Evolutionary conservation across 306 rosid species (phyloP).

Genomic region (Inga leiocalycina): DNA sequence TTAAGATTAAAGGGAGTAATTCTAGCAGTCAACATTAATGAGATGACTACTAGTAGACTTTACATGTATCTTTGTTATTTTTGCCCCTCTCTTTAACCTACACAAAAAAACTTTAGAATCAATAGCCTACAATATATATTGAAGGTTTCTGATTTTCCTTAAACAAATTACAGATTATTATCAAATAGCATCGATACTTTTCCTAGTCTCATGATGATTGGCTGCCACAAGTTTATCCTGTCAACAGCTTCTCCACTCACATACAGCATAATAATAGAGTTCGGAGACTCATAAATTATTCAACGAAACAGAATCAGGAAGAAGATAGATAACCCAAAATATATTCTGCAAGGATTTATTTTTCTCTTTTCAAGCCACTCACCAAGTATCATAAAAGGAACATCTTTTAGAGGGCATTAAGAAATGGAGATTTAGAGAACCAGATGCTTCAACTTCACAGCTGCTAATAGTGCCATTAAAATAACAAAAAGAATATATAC

Average conservation of each 20-base stretch:
- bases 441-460: neutral
- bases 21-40: too few relatives aligned
- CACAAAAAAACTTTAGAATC: too few relatives aligned
- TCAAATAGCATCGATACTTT: slow-evolving; percentile 32
- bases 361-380: slow-evolving; percentile 6
- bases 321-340: neutral
- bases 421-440: slow-evolving; percentile 15
- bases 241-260: slow-evolving; percentile 39
- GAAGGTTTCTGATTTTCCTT: neutral
- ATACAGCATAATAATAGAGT: neutral
- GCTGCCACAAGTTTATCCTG: neutral
- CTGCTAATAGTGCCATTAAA: slow-evolving; percentile 8
- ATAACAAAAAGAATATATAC: neutral
- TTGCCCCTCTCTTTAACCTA: neutral
- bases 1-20: too few relatives aligned
- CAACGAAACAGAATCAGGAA: neutral
- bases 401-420: neutral
- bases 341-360: neutral
- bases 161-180: too few relatives aligned
- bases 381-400: neutral
- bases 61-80: neutral
- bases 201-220: slow-evolving; percentile 30
- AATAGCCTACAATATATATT: neutral
- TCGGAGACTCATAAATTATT: neutral
- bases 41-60: too few relatives aligned